Evolutionary conservation across 305 asterid species (phyloP), one percentile per base, ranked within the genome.

Genomic region (Plantago coronopus): DNA sequence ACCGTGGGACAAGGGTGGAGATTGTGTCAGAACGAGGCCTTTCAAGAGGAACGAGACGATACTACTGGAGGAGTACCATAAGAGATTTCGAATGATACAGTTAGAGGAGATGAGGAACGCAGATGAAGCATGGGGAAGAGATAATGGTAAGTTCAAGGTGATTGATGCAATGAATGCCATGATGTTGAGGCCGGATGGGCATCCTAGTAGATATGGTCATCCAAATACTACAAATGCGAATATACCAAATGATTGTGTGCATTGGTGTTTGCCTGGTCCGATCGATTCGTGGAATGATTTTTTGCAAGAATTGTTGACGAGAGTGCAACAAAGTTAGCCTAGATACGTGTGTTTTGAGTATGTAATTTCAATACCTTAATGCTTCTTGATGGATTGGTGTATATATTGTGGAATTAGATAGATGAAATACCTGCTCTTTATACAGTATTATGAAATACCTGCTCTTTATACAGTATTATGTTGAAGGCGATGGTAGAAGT

Each of bases 241-340:
- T 15, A 18, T 87, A 9, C 87, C 61, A 18, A 83, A 90, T 51
- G 97, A 90, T 54, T 87, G 97, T 19, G 94, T 87, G 40, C 97
- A 90, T 58, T 90, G 97, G 96, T 90, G 97, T 63, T 54, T 87
- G 29, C 97, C 96, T 6, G 95, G 97, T 17, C 77, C 97, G 0
- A 81, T 87, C 18, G 97, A 90, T 71, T 54, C 87, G 0, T 90
- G 97, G 97, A 87, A 90, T 48, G 82, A 83, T 67, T 78, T 90
- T 48, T 65, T 87, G 73, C 59, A 87, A 17, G 83, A 83, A 25
- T 11, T 83, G 22, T 64, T 83, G 66, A 79, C 70, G 76, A 77
- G 64, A 60, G 21, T 23, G 31, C 7, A 23, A 23, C 14, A 53
- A 11, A 53, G 58, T 53, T 53, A 53, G 40, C 42, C 16, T 18